Base-by-base conservation (phyloP, 192 early-diverging fungal genomes). In the Piromyces finnis region DNA sequence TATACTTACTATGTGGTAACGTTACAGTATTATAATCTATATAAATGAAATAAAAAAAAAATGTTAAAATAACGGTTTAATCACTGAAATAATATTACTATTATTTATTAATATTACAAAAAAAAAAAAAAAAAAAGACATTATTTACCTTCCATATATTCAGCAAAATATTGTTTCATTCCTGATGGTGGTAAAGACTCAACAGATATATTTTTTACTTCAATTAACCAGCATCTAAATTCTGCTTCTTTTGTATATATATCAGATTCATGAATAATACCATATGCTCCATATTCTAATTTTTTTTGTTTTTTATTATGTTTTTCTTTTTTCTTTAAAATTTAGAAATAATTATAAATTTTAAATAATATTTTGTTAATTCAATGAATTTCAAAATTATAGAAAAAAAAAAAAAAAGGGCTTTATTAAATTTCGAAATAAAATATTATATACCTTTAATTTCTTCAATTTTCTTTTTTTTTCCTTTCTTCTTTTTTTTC, bases 191-290 rank as follows among this genome's bases (percentile, higher is more conserved):
- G 35, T 26, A 86, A 79, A 12, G 80, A 80, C 80, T 88, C 87
- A 35, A 84, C 81, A 27, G 80, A 80, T 17, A 84, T 82, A n/a
- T 84, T 22, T 81, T 88, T 88, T 37, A 88, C 83, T n/a, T 88
- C 87, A 26, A 88, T 79, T 22, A 88, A 78, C 87, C 87, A 88
- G 0, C 83, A 51, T 22, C 87, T 81, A 77, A 88, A 88, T 80
- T 88, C 87, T 11, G 83, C 84, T 68, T 88, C 87, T 78, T 84
- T 86, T 28, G 68, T 79, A 77, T 85, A 86, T 79, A 85, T 85
- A n/a, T 68, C 51, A 26, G 51, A 68, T 68, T 68, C 51, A 68
- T 68, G 51, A 68, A 68, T 68, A 68, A 68, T 68, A 68, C 51
- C 51, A 68, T 68, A 68, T 4, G 51, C 51, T n/a, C 51, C 51